phyloP scores from a whole-genome alignment of 352 stramenopile genomes.

The Thalassiosira mediterranea region DNA sequence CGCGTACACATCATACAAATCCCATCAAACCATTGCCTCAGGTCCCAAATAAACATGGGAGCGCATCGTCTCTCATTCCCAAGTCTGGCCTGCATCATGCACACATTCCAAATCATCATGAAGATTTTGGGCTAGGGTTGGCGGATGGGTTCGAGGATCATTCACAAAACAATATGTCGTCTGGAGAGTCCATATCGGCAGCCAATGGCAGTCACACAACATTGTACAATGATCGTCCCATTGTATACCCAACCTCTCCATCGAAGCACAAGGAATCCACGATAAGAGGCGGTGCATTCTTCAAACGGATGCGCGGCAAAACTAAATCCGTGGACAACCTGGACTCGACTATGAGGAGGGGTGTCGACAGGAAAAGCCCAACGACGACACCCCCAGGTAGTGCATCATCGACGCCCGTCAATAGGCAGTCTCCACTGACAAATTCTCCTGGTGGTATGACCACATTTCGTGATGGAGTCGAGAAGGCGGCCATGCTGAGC shows the following conservation, averaged over 20 bases:
- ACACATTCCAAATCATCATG: slow-evolving; percentile 2
- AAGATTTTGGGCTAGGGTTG: slow-evolving; percentile 27
- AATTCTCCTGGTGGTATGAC: slow-evolving; percentile 18
- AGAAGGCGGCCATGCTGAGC: slow-evolving; percentile 24
- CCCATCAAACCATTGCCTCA: slow-evolving; percentile 13
- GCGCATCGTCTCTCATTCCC: too few relatives aligned
- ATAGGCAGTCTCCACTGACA: not conserved
- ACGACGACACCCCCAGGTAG: slow-evolving; percentile 45
- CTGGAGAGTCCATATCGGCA: not conserved
- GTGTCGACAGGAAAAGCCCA: slow-evolving; percentile 36
- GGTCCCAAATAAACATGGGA: too few relatives aligned
- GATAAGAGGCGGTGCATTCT: slow-evolving; percentile 21
- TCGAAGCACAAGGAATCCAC: slow-evolving; percentile 25
- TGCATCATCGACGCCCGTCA: slow-evolving; percentile 10
- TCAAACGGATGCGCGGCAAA: slow-evolving; percentile 43
- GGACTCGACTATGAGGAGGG: slow-evolving; percentile 50
- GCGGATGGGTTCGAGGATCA: slow-evolving; percentile 42
- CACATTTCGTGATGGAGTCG: slow-evolving; percentile 19
- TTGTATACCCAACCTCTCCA: too few relatives aligned
- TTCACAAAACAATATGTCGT: slow-evolving; percentile 9
- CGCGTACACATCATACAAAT: slow-evolving; percentile 10
- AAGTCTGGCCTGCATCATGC: too few relatives aligned
- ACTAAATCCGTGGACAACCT: slow-evolving; percentile 45
- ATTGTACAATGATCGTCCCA: not conserved
- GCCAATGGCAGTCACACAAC: not conserved